Evolutionary conservation across 495 filamentous ascomycete genomes (phyloP).

Genomic region (Apodospora peruviana): DNA sequence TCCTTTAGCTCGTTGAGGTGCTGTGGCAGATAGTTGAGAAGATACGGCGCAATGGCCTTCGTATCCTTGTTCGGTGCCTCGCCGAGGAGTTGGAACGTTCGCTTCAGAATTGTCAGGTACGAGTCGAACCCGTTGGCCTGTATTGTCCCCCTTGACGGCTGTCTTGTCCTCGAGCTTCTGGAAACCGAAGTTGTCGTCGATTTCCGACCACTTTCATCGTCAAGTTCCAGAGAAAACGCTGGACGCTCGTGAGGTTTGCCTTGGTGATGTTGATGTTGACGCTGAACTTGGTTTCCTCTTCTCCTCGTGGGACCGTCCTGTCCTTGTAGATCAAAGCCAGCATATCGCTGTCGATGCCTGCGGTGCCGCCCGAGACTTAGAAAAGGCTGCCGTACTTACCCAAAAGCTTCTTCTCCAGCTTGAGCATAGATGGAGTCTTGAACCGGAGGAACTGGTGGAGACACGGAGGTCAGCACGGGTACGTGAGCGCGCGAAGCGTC

Average conservation of each 20-base stretch:
- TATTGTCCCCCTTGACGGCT: not conserved
- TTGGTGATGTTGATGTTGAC: not conserved
- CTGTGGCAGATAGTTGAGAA: not conserved
- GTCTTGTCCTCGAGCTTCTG: not conserved
- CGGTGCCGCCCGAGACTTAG: not conserved
- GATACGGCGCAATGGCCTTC: not conserved
- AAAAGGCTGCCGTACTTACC: not conserved
- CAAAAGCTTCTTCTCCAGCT: not conserved
- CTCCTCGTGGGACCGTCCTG: not conserved
- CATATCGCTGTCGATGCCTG: not conserved
- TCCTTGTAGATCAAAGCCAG: not conserved
- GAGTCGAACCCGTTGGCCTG: not conserved
- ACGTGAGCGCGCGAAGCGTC: too few species aligned
- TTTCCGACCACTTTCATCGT: not conserved
- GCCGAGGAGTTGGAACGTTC: not conserved
- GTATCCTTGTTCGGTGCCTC: not conserved
- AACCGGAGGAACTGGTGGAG: not conserved
- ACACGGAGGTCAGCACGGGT: too few species aligned
- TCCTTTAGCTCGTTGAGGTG: not conserved
- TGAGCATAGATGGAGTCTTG: not conserved
- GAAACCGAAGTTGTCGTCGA: not conserved
- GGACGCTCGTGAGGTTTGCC: not conserved
- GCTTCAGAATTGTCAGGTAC: not conserved
- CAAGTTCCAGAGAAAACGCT: not conserved
- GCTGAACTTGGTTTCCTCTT: not conserved